A percentile compares a stretch with the other conserved stretches of the same genome.
These are phyloP conservation scores for Starmerella stellata DNA, from an alignment of 805 yeast species.

Conservation along the genomic window DNA sequence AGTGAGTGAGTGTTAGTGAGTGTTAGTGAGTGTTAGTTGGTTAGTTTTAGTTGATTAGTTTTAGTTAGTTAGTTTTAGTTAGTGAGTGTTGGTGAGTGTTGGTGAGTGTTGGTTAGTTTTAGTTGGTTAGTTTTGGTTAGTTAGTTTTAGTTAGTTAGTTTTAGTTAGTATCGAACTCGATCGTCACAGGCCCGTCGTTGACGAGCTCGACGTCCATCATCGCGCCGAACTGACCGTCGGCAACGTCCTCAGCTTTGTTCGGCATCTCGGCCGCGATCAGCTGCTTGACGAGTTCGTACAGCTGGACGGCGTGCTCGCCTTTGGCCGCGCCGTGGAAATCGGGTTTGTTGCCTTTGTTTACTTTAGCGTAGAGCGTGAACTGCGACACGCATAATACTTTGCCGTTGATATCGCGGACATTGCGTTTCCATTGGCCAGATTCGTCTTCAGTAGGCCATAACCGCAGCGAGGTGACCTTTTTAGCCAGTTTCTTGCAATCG, in stretches of 20 bases:
- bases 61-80: too few relatives aligned
- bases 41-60: too few relatives aligned
- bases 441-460: conserved; percentile 58
- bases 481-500: conserved; percentile 52
- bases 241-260: conserved; percentile 43
- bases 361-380: conserved; percentile 70
- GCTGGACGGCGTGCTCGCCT: conserved; percentile 37
- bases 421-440: conserved; percentile 66
- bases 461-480: conserved; percentile 46
- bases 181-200: conserved; percentile 90
- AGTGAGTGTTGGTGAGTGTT: too few relatives aligned
- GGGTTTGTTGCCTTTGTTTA: conserved; percentile 85
- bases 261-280: conserved; percentile 19
- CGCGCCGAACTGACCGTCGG: conserved; percentile 86
- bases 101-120: too few relatives aligned
- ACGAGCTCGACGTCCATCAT: conserved; percentile 87
- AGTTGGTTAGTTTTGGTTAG: too few relatives aligned
- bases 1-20: too few relatives aligned
- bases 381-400: conserved; percentile 78
- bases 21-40: too few relatives aligned
- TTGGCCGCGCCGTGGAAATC: conserved; percentile 86
- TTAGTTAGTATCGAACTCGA: conserved; percentile 64
- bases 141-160: too few relatives aligned
- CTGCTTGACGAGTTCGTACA: conserved; percentile 32
- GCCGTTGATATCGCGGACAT: conserved; percentile 45